Conservation (phyloP, 116 monocot species). For the Posidonia oceanica region DNA sequence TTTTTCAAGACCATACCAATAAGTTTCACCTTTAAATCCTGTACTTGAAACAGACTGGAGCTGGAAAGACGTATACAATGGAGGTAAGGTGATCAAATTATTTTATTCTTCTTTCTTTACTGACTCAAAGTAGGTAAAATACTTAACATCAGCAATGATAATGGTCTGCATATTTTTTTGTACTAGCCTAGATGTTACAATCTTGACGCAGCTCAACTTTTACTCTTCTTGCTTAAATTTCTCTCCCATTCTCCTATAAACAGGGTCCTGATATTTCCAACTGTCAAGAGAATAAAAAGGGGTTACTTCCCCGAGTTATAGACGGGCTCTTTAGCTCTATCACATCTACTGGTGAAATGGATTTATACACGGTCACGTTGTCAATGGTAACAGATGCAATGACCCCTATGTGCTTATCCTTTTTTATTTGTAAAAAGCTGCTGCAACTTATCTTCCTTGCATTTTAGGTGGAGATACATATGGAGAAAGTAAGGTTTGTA, state of each 20-base stretch:
- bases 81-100: slow-evolving; percentile 29
- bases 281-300: slow-evolving; percentile 41
- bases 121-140: not conserved
- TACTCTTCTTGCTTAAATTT: not conserved
- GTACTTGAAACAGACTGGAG: slow-evolving; percentile 61
- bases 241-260: not conserved
- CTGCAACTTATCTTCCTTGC: not conserved
- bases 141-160: not conserved
- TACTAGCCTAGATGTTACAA: not conserved
- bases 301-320: slow-evolving; percentile 57
- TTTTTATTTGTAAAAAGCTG: not conserved
- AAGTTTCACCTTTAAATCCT: not conserved
- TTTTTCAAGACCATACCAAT: not conserved
- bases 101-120: too few relatives aligned
- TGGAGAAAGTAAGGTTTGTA: slow-evolving; percentile 78
- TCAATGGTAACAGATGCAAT: slow-evolving; percentile 54
- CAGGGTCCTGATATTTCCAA: slow-evolving; percentile 55
- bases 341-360: slow-evolving; percentile 12
- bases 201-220: not conserved
- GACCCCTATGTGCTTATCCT: not conserved
- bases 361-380: slow-evolving; percentile 39
- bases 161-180: not conserved
- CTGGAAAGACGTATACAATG: slow-evolving; percentile 91
- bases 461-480: slow-evolving; percentile 82
- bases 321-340: slow-evolving; percentile 49